Conservation (phyloP, 805 yeast species). For the Cyberlindnera suaveolens region DNA sequence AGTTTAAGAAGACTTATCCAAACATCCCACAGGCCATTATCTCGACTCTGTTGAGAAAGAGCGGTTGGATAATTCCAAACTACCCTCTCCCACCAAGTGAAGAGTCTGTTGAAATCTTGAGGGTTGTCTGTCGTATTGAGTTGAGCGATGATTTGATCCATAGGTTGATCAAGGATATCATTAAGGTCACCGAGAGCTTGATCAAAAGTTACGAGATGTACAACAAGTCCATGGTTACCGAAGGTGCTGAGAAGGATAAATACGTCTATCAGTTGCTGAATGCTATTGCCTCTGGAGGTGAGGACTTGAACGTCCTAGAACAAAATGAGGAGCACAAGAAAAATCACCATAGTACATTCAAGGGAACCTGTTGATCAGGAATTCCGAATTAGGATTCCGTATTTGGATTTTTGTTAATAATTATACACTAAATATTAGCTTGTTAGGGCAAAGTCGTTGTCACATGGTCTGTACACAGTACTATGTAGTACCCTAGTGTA, state of each 20-base stretch:
- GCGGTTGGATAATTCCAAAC: constrained; percentile 87
- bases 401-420: neutral
- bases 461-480: no score
- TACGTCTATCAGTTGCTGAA: constrained; percentile 42
- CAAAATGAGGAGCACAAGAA: constrained; percentile 16
- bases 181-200: constrained; percentile 46
- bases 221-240: constrained; percentile 7
- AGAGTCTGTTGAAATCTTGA: constrained; percentile 58
- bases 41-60: constrained; percentile 64
- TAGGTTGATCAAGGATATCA: constrained; percentile 56
- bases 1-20: constrained; percentile 55
- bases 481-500: no score
- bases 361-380: constrained; percentile 20
- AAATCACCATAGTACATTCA: constrained; percentile 23
- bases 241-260: constrained; percentile 22
- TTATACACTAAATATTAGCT: no score
- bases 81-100: constrained; percentile 69
- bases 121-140: constrained; percentile 77
- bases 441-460: no score
- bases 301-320: constrained; percentile 22
- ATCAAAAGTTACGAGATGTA: constrained; percentile 37
- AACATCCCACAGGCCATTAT: constrained; percentile 77
- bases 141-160: constrained; percentile 57
- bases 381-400: no score
- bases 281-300: constrained; percentile 52